Base-by-base conservation (phyloP, 2,329 filamentous ascomycete genomes). In the Ophiobolus disseminans region DNA sequence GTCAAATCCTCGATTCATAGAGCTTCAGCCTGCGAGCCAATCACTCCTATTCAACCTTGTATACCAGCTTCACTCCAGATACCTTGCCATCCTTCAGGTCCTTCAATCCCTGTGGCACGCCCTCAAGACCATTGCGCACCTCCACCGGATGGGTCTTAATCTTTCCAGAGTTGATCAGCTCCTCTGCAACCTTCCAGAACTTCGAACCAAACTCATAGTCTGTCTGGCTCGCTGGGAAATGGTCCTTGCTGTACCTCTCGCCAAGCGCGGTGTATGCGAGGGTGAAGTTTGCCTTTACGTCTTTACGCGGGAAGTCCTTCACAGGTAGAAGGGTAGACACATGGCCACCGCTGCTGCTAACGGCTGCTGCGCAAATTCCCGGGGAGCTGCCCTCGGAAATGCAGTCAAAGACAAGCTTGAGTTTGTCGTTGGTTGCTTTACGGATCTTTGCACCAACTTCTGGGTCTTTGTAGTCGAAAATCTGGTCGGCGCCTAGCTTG, bases 391-490 rank as follows among this genome's bases (percentile, higher is more conserved):
- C 50, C 31, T 63, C 60, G 7, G 58, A 40, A 45, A 83, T 79
- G 50, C 76, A 80, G 62, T 84, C 82, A 28, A 81, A 75, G 3
- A 69, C 79, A 20, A 78, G 64, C 11, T 63, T 62, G 3, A 84
- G 68, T 22, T 63, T 66, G 63, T 79, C 73, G 3, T 75, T 67
- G 8, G 78, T 79, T 41, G 70, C 70, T 32, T 72, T 66, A 25
- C 74, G 72, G 64, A 84, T 83, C 49, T 80, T 74, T 30, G 70
- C 66, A 1, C 74, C 73, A 23, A 73, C 73, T 16, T 74, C 73
- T 0, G 76, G 69, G 14, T 75, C 74, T 14, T 73, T 74, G 72
- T 84, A 83, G 65, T 83, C 76, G 56, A 82, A 81, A 9, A 74
- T 74, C 35, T 70, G 69, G 46, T 76, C 73, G 1, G 80, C 80